Conservation (phyloP, 2,329 filamentous ascomycete species). For the Myriosclerotinia curreyana region DNA sequence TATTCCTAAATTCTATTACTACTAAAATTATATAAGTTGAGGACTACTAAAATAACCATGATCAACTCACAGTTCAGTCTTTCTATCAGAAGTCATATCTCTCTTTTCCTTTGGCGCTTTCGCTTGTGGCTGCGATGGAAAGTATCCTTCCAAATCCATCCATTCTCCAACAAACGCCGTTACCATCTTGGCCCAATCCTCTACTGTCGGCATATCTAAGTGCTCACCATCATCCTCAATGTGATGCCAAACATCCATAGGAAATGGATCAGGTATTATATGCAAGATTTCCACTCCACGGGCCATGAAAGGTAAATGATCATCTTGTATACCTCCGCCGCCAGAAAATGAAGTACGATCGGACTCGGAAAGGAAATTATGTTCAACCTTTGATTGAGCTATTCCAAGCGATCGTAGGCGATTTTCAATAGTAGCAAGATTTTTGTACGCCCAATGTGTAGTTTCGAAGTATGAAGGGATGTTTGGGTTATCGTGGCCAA, state of each 20-base stretch:
- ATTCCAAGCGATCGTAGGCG: slow-evolving; percentile 66
- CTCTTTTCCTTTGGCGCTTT: slow-evolving; percentile 27
- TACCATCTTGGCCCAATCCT: slow-evolving; percentile 84
- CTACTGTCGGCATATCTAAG: slow-evolving; percentile 72
- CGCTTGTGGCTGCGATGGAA: slow-evolving; percentile 27
- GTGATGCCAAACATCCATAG: slow-evolving; percentile 74
- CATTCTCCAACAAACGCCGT: slow-evolving; percentile 86
- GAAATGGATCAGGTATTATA: slow-evolving; percentile 82
- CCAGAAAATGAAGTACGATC: slow-evolving; percentile 47
- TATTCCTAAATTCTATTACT: slow-evolving; percentile 13
- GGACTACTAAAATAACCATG: slow-evolving; percentile 20
- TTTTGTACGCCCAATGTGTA: slow-evolving; percentile 89
- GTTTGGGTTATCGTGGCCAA: slow-evolving; percentile 65
- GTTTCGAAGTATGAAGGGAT: slow-evolving; percentile 85
- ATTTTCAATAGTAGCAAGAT: slow-evolving; percentile 69
- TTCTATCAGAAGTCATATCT: slow-evolving; percentile 21
- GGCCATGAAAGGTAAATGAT: slow-evolving; percentile 86
- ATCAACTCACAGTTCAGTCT: slow-evolving; percentile 39
- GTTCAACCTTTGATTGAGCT: slow-evolving; percentile 57
- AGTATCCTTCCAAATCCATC: slow-evolving; percentile 65
- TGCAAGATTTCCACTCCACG: slow-evolving; percentile 87
- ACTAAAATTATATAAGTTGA: slow-evolving; percentile 16
- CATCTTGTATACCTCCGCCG: slow-evolving; percentile 66
- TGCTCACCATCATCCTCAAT: slow-evolving; percentile 80
- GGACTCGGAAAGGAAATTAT: slow-evolving; percentile 65